Base-by-base conservation (phyloP, 352 stramenopile genomes). In the Globisporangium abappressorium region DNA sequence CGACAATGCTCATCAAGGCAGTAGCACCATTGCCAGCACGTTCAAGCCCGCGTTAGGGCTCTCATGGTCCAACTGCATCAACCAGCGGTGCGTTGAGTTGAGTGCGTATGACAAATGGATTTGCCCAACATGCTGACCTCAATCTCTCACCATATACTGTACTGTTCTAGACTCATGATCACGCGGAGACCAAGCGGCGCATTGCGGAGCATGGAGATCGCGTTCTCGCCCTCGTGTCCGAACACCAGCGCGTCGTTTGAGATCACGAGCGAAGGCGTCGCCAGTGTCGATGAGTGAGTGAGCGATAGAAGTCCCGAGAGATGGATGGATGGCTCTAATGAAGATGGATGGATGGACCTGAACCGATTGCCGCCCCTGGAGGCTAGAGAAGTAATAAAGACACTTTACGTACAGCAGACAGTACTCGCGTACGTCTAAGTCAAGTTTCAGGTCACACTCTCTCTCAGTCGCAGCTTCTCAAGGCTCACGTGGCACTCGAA, bases 21-120 rank as follows among this genome's bases (percentile, higher is more conserved):
- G 73, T 59, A 26, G 59, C 36, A 65, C 18, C 7, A 76, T 70
- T 46, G 73, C 43, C 9, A 51, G 43, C 43, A 18, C 74, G 30
- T 54, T 77, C 62, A 84, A 88, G 36, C 87, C 87, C 1, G 85
- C 87, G 28, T 70, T 95, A 2, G 87, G 87, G 1, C 65, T 93
- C 5, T 92, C 87, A 3, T 95, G 87, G 87, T 91, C 87, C 34
- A 84, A 90, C 74, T 95, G 87, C 75, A 78, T 95, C 73, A 93
- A 93, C 70, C 87, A 95, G 67, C 73, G 87, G 83, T 91, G 72
- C 64, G 75, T 71, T 11, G 22, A 22, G 36, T n/a, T 55, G 24
- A 15, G 36, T 58, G 30, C 22, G 51, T 43, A 24, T 26, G 20
- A 18, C 15, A 33, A 57, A 55, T 34, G 4, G 46, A 51, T 24